Evolutionary conservation across 257 asterid genomes (phyloP), one percentile per base, ranked within the genome.

Genomic region (Nicotiana paniculata): DNA sequence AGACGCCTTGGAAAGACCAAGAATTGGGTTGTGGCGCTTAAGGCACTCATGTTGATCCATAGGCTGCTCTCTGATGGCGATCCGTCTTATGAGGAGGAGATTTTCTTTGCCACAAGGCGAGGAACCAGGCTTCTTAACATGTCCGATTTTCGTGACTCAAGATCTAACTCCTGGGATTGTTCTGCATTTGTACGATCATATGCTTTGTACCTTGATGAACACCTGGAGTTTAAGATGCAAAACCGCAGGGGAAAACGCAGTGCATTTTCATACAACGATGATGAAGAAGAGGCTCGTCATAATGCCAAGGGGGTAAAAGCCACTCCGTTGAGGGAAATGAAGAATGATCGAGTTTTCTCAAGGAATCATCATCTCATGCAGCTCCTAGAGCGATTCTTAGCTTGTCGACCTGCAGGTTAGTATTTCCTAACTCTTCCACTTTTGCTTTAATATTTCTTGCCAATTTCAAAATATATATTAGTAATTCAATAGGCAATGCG

Each of bases 41-140:
- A 96, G 81, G 37, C 97, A 1, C 91, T 96, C 32, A 94, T 96
- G 98, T 86, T 96, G 81, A 62, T 92, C 61, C 98, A 96, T 9
- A 93, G 99, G 82, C 84, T 96, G 62, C 92, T 96, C 8, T 43
- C 87, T 0, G 97, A 96, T 35, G 99, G 99, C 0, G 97, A 96
- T 85, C 81, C 83, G 0, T 83, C 97, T 0, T 96, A 87, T 72
- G 98, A 94, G 85, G 92, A 93, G 67, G 99, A 94, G 94, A 89
- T 96, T 58, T 96, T 94, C 90, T 94, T 94, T 69, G 90, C 98
- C 15, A 93, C 98, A 1, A 83, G 98, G 58, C 91, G 95, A 0
- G 99, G 99, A 35, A 94, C 99, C 13, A 92, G 98, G 35, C 96
- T 96, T 77, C 95, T 96, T 48, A 93, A 96, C 93, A 84, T 96